These are phyloP conservation scores for Chrysoporthe puriensis DNA, from an alignment of 2,329 filamentous ascomycete species.

Conservation along the genomic window DNA sequence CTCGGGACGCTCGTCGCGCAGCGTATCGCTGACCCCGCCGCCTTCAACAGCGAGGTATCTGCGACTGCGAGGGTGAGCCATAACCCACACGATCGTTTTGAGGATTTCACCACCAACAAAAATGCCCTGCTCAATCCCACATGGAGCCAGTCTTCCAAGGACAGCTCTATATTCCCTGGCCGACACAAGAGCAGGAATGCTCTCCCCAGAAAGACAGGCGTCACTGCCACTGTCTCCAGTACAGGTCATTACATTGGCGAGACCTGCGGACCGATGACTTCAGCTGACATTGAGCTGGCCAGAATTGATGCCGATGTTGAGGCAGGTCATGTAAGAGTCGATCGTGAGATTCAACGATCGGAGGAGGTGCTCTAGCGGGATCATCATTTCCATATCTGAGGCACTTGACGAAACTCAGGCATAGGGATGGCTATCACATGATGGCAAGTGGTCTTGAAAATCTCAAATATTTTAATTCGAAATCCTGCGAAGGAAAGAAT, in stretches of 20 bases:
- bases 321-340: constrained; percentile 35
- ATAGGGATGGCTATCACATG: neutral
- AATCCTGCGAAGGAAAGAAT: neutral
- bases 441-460: neutral
- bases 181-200: constrained; percentile 26
- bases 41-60: constrained; percentile 30
- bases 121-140: constrained; percentile 11
- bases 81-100: constrained; percentile 30
- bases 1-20: constrained; percentile 57
- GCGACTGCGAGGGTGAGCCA: constrained; percentile 26
- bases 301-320: constrained; percentile 34
- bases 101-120: constrained; percentile 25
- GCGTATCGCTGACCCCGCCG: constrained; percentile 41
- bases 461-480: neutral
- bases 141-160: constrained; percentile 25
- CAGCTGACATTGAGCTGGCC: constrained; percentile 40
- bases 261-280: constrained; percentile 33
- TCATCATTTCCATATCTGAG: neutral
- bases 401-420: too few relatives aligned
- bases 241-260: constrained; percentile 32
- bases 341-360: constrained; percentile 38
- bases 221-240: constrained; percentile 22
- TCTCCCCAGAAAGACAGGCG: constrained; percentile 31
- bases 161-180: constrained; percentile 23
- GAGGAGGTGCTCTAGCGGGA: constrained; percentile 37